Evolutionary conservation across 2,329 filamentous ascomycete genomes (phyloP).

Genomic region (Bipolaris victoriae): DNA sequence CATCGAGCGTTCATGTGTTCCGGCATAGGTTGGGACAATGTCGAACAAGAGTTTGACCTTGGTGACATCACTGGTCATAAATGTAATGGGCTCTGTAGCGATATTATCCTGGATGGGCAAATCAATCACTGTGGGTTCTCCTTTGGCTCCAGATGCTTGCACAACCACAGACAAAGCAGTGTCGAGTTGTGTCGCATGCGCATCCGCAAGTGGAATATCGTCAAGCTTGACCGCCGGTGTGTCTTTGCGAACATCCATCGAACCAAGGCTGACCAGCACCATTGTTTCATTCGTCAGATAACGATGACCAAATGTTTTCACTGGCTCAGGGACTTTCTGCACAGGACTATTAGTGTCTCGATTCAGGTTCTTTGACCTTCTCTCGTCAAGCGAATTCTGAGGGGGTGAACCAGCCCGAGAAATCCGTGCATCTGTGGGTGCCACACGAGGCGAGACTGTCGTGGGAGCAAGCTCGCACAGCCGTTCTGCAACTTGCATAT

Average conservation of each 20-base stretch:
- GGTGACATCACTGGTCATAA: conserved; percentile 76
- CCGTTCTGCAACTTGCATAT: conserved; percentile 77
- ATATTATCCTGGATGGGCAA: conserved; percentile 93
- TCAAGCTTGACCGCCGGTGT: conserved; percentile 84
- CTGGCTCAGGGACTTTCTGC: conserved; percentile 69
- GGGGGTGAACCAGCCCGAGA: conserved; percentile 53
- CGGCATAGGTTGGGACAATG: conserved; percentile 93
- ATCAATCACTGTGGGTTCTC: conserved; percentile 88
- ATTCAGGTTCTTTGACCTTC: conserved; percentile 47
- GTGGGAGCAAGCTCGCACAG: conserved; percentile 64
- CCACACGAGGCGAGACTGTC: conserved; percentile 35
- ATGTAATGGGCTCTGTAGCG: conserved; percentile 89
- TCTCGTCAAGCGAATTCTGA: conserved; percentile 64
- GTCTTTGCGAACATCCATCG: conserved; percentile 89
- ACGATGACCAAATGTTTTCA: conserved; percentile 95
- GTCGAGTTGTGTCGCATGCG: conserved; percentile 90
- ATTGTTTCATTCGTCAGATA: conserved; percentile 90
- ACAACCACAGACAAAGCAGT: conserved; percentile 92
- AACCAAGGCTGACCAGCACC: conserved; percentile 89
- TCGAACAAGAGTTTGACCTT: conserved; percentile 93
- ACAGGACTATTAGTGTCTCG: conserved; percentile 45
- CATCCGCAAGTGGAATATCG: conserved; percentile 82
- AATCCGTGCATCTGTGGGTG: conserved; percentile 34
- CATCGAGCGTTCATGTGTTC: conserved; percentile 77
- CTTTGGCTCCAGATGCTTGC: conserved; percentile 81